These are phyloP conservation scores for Phlebopus sp. DNA, from an alignment of 1,284 basidiomycete species.

Conservation along the genomic window DNA sequence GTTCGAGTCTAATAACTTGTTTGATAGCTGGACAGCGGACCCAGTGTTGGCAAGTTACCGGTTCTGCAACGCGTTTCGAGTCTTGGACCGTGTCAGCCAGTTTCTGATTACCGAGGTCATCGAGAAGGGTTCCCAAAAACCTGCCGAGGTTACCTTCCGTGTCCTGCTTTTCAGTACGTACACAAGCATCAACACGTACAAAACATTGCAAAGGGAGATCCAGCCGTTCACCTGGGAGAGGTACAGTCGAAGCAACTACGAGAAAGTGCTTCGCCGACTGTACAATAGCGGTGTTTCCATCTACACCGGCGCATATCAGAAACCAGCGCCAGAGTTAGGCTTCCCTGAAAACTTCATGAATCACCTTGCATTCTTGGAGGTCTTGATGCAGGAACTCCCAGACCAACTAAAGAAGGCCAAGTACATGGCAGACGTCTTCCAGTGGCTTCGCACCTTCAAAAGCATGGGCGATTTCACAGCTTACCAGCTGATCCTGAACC, in stretches of 20 bases:
- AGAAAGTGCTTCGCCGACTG: conserved; percentile 42
- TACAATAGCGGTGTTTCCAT: conserved; percentile 38
- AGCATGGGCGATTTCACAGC: conserved; percentile 61
- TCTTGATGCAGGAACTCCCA: conserved; percentile 51
- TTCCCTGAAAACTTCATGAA: conserved; percentile 45
- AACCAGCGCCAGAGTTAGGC: conserved; percentile 52
- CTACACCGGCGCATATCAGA: conserved; percentile 65
- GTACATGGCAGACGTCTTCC: conserved; percentile 53
- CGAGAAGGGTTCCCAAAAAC: conserved; percentile 55
- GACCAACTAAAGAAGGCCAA: conserved; percentile 38
- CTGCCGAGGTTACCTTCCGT: conserved; percentile 56
- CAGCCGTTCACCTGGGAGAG: conserved; percentile 50
- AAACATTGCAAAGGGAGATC: conserved; percentile 46
- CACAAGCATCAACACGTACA: conserved; percentile 59
- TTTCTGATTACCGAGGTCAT: conserved; percentile 59
- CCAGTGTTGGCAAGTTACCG: conserved; percentile 43
- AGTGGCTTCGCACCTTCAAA: conserved; percentile 51
- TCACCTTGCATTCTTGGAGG: conserved; percentile 54
- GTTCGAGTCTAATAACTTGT: conserved; percentile 15
- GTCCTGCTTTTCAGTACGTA: conserved; percentile 60
- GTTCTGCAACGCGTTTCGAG: conserved; percentile 64
- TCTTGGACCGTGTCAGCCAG: conserved; percentile 58
- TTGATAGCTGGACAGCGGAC: conserved; percentile 55
- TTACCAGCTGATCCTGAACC: conserved; percentile 54
- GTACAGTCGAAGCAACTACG: conserved; percentile 48